Evolutionary conservation across 2,329 filamentous ascomycete species (phyloP), one percentile per base, ranked within the genome.

Genomic region (Pseudocercospora pini-densiflorae): DNA sequence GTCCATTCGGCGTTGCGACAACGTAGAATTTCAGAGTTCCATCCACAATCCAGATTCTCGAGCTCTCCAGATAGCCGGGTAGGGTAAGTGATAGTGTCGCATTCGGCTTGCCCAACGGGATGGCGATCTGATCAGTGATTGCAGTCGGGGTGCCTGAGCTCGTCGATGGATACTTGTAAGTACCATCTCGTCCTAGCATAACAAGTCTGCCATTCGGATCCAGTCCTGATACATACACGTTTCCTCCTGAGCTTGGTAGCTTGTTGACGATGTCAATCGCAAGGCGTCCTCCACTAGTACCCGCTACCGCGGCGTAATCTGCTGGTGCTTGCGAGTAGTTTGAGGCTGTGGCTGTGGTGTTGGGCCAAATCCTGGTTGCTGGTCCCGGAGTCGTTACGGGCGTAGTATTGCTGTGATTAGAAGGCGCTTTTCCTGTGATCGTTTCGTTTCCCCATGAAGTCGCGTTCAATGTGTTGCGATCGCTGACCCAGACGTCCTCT

Each of bases 31-130:
- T 67, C 21, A 84, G 75, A 0, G 77, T 69, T 3, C 81, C 81
- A 27, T 81, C 79, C 12, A 80, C 76, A 65, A 84, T 82, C 78
- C 83, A 85, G 29, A 85, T 72, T 4, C 83, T 80, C 0, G 79
- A 82, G 2, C 80, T 79, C 51, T 69, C 71, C 55, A 84, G 73
- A 19, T 79, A 78, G 1, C 79, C 79, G 3, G 83, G 80, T 0
- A 85, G 68, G 0, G 71, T 80, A 60, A 85, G 72, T 0, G 74
- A 76, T 3, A 81, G 72, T 0, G 75, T 80, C 45, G 75, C 66
- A 1, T 82, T 81, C 8, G 73, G 58, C 0, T 66, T 68, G 0
- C 76, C 78, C 0, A 84, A 72, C 0, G 78, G 73, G 57, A 84
- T 83, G 8, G 79, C 78, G 53, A 84, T 75, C 59, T 79, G 70